These are phyloP conservation scores for Trichoderma simmonsii DNA, from an alignment of 2,329 filamentous ascomycete species.

Conservation along the genomic window DNA sequence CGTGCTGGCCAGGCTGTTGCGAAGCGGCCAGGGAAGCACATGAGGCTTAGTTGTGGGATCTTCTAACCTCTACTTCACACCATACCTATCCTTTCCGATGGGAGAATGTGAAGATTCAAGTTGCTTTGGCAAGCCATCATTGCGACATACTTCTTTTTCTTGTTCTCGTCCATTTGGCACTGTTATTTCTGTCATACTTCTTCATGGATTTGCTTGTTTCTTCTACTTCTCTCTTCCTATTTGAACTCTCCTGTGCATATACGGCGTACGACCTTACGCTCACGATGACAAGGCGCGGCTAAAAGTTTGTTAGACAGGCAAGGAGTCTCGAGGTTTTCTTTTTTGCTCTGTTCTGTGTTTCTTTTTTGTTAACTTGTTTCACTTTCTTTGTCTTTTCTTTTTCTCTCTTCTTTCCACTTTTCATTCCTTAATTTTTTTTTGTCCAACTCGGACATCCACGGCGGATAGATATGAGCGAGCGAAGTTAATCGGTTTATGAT, in stretches of 20 bases:
- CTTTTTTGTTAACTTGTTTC: neutral
- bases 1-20: neutral
- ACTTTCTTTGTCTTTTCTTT: neutral
- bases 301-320: neutral
- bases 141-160: neutral
- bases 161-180: neutral
- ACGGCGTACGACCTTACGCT: neutral
- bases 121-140: neutral
- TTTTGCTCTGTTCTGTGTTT: neutral
- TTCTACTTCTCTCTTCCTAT: neutral
- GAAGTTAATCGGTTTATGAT: neutral
- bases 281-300: neutral
- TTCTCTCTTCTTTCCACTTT: neutral
- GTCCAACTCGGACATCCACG: neutral
- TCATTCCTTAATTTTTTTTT: neutral
- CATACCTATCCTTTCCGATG: too few species aligned
- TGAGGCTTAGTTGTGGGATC: neutral
- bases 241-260: neutral
- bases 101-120: neutral
- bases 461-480: neutral
- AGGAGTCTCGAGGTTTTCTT: neutral
- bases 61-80: constrained; percentile 25
- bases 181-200: neutral
- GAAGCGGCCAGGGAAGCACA: neutral
- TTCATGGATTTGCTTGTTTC: neutral